Percentiles rank a stretch among this genome's conserved stretches.
Evolutionary conservation across 2,329 filamentous ascomycete species (phyloP).

Genomic region (Nemania sp.): DNA sequence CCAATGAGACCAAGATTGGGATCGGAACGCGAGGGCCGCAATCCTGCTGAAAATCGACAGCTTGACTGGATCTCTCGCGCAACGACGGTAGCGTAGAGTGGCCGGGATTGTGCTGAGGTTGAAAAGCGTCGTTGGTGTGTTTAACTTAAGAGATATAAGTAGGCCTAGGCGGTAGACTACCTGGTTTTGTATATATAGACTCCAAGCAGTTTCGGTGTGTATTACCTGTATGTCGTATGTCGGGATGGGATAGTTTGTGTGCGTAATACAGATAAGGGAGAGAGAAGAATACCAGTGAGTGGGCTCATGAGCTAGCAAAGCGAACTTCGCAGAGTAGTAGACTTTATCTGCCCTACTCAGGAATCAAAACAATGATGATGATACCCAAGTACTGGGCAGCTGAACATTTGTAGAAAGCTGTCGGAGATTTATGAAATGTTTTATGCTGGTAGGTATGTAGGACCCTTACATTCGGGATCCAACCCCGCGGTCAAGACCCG

Average conservation of each 20-base stretch:
- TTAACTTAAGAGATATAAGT: too few species aligned
- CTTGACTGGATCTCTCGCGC: slow-evolving; percentile 6
- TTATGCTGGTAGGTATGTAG: too few species aligned
- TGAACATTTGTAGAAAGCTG: neutral
- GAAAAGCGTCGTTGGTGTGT: too few species aligned
- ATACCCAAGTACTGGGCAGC: neutral
- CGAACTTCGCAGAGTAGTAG: too few species aligned
- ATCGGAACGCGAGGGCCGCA: slow-evolving; percentile 30
- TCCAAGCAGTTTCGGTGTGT: neutral
- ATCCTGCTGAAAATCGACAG: slow-evolving; percentile 20
- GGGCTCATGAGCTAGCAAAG: too few species aligned
- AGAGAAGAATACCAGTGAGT: too few species aligned
- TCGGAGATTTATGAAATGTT: slow-evolving; percentile 2
- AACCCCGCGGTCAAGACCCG: neutral
- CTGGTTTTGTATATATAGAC: neutral
- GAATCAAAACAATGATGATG: neutral
- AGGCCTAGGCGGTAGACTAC: too few species aligned
- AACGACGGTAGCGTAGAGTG: neutral
- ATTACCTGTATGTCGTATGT: neutral
- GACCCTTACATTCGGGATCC: neutral
- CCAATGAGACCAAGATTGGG: slow-evolving; percentile 36
- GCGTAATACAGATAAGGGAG: neutral
- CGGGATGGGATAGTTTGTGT: neutral
- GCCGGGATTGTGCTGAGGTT: slow-evolving; percentile 19
- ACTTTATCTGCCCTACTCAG: neutral